Base-by-base conservation (phyloP, 345 rosid species). In the Chamaenerion angustifolium region DNA sequence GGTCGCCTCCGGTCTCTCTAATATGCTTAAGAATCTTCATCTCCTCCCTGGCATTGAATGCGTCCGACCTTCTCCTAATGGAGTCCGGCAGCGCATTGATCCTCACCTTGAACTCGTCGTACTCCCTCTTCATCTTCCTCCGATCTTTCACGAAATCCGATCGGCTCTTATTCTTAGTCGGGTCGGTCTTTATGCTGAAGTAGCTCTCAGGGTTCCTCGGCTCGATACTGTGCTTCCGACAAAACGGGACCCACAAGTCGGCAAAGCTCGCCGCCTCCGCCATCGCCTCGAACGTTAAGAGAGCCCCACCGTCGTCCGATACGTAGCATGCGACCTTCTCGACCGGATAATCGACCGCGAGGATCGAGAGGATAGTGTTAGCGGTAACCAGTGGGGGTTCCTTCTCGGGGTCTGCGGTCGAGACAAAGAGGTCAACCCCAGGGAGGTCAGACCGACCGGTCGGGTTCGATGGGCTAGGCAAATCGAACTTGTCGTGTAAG, bases 201-300 rank as follows among this genome's bases (percentile, higher is more conserved):
- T 90, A 86, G 0, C 66, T 46, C 0, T 90, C 98, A 4, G 98
- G 98, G 40, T 90, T 90, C 41, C 94, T 67, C 0, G 98, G 94
- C 64, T 86, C 94, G 8, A 86, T 86, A 15, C 72, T 59, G 53
- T 90, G 98, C 51, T 90, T 90, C 43, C 84, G 76, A 47, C 96
- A 86, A 63, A 90, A 90, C 0, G 98, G 98, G 16, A 90, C 87
- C 98, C 96, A 90, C 45, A 83, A 43, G 41, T 86, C 94, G 0
- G 95, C 98, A 47, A 86, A 90, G 66, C 88, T 86, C 1, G 86
- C 85, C 13, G 95, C 95, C 74, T 90, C 98, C 0, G 98, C 95
- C 98, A 90, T 83, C 3, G 95, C 95, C 72, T 90, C 98, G 19
- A 90, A 90, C 0, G 88, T 81, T 10, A 90, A 80, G 23, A 90